Percentiles rank a stretch among this genome's conserved stretches.
Evolutionary conservation across 306 rosid species (phyloP).

Genomic region (Cicer arietinum): DNA sequence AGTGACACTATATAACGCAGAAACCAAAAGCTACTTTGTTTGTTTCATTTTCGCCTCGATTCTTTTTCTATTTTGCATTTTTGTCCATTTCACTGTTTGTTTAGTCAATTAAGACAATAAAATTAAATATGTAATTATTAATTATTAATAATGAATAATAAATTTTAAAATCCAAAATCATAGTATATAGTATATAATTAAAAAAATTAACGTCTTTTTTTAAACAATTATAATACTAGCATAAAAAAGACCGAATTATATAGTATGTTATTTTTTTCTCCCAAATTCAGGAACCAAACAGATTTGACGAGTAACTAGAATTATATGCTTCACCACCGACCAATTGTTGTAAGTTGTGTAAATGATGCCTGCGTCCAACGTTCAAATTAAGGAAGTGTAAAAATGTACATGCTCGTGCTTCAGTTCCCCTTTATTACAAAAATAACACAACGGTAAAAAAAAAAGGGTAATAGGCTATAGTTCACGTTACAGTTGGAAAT

Average conservation of each 20-base stretch:
- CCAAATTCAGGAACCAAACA: neutral
- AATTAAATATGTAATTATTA: neutral
- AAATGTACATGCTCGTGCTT: conserved; percentile 57
- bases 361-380: conserved; percentile 45
- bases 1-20: conserved; percentile 44
- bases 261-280: neutral
- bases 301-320: neutral
- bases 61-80: conserved; percentile 2
- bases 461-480: conserved; percentile 44
- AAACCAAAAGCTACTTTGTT: neutral
- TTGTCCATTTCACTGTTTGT: neutral
- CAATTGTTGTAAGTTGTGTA: conserved; percentile 19
- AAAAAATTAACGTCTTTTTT: neutral
- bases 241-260: neutral
- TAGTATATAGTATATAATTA: neutral
- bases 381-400: conserved; percentile 43
- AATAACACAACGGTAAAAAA: conserved; percentile 42
- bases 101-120: neutral
- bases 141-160: conserved; percentile 15
- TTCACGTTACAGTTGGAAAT: conserved; percentile 54
- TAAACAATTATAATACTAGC: neutral
- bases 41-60: neutral
- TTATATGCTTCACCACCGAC: conserved; percentile 19
- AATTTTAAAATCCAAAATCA: neutral
- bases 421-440: conserved; percentile 62